These are phyloP conservation scores for Lactarius vividus DNA, from an alignment of 768 basidiomycete genomes.

Conservation along the genomic window DNA sequence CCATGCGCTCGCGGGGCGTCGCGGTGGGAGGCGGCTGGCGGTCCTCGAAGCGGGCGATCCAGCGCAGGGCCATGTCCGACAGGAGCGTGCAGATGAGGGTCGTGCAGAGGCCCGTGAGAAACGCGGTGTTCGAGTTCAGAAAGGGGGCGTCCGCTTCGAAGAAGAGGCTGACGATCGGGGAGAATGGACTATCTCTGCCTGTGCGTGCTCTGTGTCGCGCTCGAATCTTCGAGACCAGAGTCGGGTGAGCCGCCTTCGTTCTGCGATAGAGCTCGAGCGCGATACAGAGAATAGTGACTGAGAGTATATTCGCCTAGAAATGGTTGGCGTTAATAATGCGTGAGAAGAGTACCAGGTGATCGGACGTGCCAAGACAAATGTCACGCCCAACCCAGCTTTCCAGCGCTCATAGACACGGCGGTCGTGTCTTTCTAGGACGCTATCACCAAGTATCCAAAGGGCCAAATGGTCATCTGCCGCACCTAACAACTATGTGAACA, in stretches of 20 bases:
- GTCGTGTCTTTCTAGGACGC: constrained; percentile 12
- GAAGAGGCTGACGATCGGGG: constrained; percentile 22
- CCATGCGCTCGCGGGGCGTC: constrained; percentile 13
- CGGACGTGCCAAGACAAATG: constrained; percentile 17
- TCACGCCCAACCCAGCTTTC: constrained; percentile 19
- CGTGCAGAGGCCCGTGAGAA: constrained; percentile 19
- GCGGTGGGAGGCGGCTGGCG: background rate
- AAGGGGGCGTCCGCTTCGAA: constrained; percentile 13
- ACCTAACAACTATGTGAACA: background rate
- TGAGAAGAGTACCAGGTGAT: too few relatives aligned
- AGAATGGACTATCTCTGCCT: constrained; percentile 7
- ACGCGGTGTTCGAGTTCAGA: constrained; percentile 11
- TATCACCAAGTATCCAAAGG: constrained; percentile 16
- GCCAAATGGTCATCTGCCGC: constrained; percentile 1
- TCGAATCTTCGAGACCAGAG: constrained; percentile 11
- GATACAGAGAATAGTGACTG: constrained; percentile 14
- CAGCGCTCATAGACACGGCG: constrained; percentile 14
- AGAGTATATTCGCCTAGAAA: constrained; percentile 14
- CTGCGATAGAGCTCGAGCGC: constrained; percentile 20
- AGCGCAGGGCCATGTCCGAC: constrained; percentile 18
- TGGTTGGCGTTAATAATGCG: background rate
- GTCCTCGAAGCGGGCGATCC: constrained; percentile 14
- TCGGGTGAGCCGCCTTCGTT: constrained; percentile 17
- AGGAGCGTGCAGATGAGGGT: constrained; percentile 16
- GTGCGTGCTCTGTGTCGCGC: constrained; percentile 13